Evolutionary conservation across 495 filamentous ascomycete species (phyloP), one percentile per base, ranked within the genome.

Genomic region (Letharia columbiana): DNA sequence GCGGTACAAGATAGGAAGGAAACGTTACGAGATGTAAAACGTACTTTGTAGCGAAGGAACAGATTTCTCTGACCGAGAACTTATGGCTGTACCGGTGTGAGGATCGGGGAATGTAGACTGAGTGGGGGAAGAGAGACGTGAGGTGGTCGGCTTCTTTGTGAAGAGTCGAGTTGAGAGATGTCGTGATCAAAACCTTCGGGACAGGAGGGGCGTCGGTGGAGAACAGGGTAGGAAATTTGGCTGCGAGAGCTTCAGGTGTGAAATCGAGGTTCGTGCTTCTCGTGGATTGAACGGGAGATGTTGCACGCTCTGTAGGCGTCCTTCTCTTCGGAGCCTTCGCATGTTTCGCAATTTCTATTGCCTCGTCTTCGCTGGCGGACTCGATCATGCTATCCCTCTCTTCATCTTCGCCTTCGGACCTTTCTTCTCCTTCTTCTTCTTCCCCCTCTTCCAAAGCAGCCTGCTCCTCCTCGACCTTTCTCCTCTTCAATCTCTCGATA

Each of bases 141-240:
- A 98, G 82, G 45, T 89, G 78, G 66, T 89, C 75, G 59, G 90
- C 89, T 83, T 96, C 85, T 65, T 87, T 72, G 77, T 98, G 92
- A 35, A 96, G 82, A 20, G 87, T 92, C 11, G 88, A 90, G 75
- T 96, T 88, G 64, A 96, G 76, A 17, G 83, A 87, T 39, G 93
- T 97, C 12, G 94, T 98, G 72, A 98, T 85, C 23, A 98, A 85
- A 67, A 96, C 86, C 75, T 92, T 94, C 60, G 94, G 86, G 60
- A 77, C 76, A 61, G 77, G 71, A 57, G 84, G 74, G 41, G 84
- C 67, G 63, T 84, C 82, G n/a, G 82, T 80, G 31, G 82, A 79
- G 76, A 96, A 95, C 58, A 98, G 85, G 18, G 87, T 83, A 18
- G 92, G 91, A 76, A 96, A 98, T 71, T 89, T 87, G 66, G 81